Evolutionary conservation across 2,329 filamentous ascomycete species (phyloP).

Genomic region (Sporothrix globosa): DNA sequence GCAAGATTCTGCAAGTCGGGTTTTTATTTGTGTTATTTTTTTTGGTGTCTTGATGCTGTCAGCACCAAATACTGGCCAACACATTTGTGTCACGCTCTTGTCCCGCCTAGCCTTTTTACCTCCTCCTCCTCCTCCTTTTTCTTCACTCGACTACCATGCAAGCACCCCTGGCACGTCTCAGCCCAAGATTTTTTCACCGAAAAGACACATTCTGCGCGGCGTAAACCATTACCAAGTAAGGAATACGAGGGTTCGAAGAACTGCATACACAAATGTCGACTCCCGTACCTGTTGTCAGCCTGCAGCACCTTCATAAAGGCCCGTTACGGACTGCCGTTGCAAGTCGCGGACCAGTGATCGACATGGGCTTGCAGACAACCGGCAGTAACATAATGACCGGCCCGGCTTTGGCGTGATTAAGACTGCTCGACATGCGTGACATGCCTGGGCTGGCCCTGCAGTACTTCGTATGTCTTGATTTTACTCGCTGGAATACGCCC

Average conservation of each 20-base stretch:
- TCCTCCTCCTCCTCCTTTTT: background rate
- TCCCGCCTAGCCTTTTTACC: no score
- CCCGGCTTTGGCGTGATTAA: constrained; percentile 10
- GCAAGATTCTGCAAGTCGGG: background rate
- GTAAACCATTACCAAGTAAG: background rate
- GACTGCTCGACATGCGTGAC: background rate
- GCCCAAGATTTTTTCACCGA: background rate
- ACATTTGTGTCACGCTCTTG: background rate
- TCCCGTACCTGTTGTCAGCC: background rate
- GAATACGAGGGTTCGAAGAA: background rate
- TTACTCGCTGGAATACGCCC: constrained; percentile 19
- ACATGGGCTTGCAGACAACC: constrained; percentile 9
- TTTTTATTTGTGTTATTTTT: background rate
- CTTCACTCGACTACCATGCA: constrained; percentile 2
- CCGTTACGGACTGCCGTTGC: background rate
- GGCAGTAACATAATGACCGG: constrained; percentile 3
- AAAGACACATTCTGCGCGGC: background rate
- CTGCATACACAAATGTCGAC: background rate
- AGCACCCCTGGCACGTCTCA: constrained; percentile 2
- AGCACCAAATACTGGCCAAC: no score
- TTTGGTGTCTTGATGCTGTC: background rate
- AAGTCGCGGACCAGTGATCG: background rate
- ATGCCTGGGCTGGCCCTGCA: background rate
- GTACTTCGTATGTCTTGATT: background rate
- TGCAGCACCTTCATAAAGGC: background rate